Base-by-base conservation (phyloP, 257 asterid species). In the Verbena officinalis region DNA sequence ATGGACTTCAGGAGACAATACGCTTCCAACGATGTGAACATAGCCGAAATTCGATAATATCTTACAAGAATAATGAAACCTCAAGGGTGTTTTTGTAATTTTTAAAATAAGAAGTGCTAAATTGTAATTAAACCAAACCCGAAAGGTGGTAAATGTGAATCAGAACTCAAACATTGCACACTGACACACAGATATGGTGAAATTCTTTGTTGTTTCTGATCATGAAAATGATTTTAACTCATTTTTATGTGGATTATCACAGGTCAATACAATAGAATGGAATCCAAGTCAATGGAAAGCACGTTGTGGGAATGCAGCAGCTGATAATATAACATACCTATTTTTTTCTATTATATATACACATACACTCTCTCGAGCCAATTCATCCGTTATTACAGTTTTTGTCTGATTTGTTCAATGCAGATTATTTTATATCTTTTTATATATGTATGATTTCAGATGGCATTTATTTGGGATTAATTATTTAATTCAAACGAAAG, bases 301-400 rank as follows among this genome's bases (percentile, higher is more conserved):
- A 78, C 81, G 40, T 42, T 80, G 13, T 84, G 91, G 91, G 81
- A 75, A 57, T 87, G 77, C 65, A 83, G 77, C 65, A 83, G 81
- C 68, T 84, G 33, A 27, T 27, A 83, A 14, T 84, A 73, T 57
- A 44, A 11, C 2, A 39, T 31, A 2, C 12, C n/a, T 52, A 31
- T 5, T 40, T 53, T n/a, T 4, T 10, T 9, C 46, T 39, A 12
- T 39, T 9, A n/a, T 17, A 34, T 46, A 3, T 15, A 44, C 1
- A 36, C 3, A 9, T 7, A 16, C 10, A n/a, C n/a, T n/a, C n/a
- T n/a, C n/a, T 15, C 51, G 15, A 44, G 51, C 51, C 13, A 44
- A 44, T 44, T 44, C n/a, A 1, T 42, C 19, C n/a, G 13, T 12
- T 11, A 12, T 13, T 15, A 15, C 51, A 44, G n/a, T 44, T n/a